Evolutionary conservation across 1,139 yeast species (phyloP).

Genomic region (Nakaseomyces nivariensis): DNA sequence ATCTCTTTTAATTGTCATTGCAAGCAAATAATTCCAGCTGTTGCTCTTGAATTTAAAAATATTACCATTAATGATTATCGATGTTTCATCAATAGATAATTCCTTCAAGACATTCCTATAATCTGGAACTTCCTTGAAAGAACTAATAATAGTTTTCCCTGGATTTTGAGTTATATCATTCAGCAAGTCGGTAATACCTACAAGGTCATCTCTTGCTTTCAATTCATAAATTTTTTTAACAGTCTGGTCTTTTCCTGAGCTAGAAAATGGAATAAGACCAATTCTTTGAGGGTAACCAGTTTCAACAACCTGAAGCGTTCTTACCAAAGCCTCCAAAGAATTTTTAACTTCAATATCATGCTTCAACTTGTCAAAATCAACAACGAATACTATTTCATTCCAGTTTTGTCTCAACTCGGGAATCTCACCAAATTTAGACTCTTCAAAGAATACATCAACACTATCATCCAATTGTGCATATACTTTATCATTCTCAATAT

Average conservation of each 20-base stretch:
- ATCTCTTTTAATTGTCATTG: conserved; percentile 27
- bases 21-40: conserved; percentile 27
- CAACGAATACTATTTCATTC: conserved; percentile 61
- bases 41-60: conserved; percentile 34
- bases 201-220: conserved; percentile 16
- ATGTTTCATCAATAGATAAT: conserved; percentile 41
- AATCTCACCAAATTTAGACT: conserved; percentile 44
- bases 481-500: conserved; percentile 53
- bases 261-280: conserved; percentile 59
- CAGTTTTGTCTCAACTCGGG: conserved; percentile 67
- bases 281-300: conserved; percentile 67
- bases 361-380: conserved; percentile 48
- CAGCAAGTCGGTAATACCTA: conserved; percentile 24
- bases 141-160: conserved; percentile 5
- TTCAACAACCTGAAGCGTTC: conserved; percentile 38
- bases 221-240: conserved; percentile 34
- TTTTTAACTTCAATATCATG: conserved; percentile 36
- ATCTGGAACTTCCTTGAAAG: conserved; percentile 13
- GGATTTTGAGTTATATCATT: conserved; percentile 3
- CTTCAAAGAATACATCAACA: conserved; percentile 35
- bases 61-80: conserved; percentile 66
- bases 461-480: conserved; percentile 42
- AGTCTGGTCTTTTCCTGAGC: conserved; percentile 14
- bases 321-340: conserved; percentile 41
- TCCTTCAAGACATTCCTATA: conserved; percentile 29